Percentiles rank a stretch among this genome's conserved stretches.
Conservation (phyloP, 2,329 filamentous ascomycete species). For the Salinomyces thailandicus region DNA sequence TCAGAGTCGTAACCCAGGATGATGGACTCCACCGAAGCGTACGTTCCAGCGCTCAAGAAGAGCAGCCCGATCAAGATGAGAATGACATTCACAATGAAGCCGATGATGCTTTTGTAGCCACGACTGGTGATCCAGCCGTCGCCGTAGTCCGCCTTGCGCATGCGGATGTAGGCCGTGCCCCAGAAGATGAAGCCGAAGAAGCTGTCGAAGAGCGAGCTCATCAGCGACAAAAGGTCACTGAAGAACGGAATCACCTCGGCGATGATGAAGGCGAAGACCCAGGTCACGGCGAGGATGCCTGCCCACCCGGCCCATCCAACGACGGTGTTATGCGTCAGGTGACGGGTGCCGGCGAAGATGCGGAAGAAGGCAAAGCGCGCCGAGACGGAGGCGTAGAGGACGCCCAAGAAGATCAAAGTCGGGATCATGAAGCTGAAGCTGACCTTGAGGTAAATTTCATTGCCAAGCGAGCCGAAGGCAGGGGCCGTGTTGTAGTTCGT, state of each 20-base stretch:
- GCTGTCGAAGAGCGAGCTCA: conserved; percentile 84
- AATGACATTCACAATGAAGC: conserved; percentile 57
- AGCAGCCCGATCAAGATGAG: conserved; percentile 69
- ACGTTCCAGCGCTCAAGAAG: conserved; percentile 74
- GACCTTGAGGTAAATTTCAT: conserved; percentile 69
- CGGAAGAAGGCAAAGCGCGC: conserved; percentile 89
- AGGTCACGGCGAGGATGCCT: conserved; percentile 60
- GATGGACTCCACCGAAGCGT: conserved; percentile 61
- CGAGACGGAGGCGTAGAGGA: conserved; percentile 81
- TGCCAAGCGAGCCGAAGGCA: conserved; percentile 72
- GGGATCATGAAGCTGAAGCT: conserved; percentile 94
- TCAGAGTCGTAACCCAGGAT: conserved; percentile 58
- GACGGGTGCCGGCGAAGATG: conserved; percentile 65
- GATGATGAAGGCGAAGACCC: conserved; percentile 86
- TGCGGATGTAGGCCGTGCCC: conserved; percentile 69
- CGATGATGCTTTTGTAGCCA: conserved; percentile 43
- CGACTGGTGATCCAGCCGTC: conserved; percentile 43
- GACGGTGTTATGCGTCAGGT: conserved; percentile 71
- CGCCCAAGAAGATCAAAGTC: conserved; percentile 83
- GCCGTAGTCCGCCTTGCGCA: conserved; percentile 56
- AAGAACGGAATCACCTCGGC: conserved; percentile 93
- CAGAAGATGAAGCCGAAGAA: conserved; percentile 96
- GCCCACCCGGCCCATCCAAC: conserved; percentile 73
- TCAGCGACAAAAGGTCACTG: conserved; percentile 59
- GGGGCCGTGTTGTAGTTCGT: conserved; percentile 81